phyloP scores from a whole-genome alignment of 148 eudicot species.

The Rhododendron mucronatum region DNA sequence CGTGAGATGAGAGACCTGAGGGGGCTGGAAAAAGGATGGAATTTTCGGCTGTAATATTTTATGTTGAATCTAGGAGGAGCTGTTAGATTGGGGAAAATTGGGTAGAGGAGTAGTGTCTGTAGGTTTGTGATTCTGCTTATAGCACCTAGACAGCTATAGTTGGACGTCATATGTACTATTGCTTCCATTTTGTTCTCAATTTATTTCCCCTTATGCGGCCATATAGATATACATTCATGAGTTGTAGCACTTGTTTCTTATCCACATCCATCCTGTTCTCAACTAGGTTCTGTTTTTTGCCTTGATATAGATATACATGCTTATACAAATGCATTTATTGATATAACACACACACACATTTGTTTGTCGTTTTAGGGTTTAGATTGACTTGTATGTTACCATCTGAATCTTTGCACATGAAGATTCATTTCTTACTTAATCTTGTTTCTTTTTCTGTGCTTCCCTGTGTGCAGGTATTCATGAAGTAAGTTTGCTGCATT shows the following conservation, averaged over 20 bases:
- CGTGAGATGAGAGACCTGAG: background rate
- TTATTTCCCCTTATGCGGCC: background rate
- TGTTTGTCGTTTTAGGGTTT: background rate
- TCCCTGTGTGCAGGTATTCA: conserved; percentile 77
- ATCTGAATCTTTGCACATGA: background rate
- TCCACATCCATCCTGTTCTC: background rate
- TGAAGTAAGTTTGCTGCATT: conserved; percentile 69
- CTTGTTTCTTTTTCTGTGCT: conserved; percentile 7
- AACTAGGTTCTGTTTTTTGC: background rate
- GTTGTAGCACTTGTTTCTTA: background rate
- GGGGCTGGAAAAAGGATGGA: background rate
- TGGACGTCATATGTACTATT: background rate
- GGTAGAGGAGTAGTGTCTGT: background rate
- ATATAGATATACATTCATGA: background rate
- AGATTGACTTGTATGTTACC: background rate
- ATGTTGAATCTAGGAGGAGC: background rate
- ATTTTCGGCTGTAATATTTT: background rate
- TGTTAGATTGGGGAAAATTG: background rate
- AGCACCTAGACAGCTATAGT: background rate
- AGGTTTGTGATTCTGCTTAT: background rate
- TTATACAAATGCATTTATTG: background rate
- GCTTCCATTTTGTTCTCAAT: background rate
- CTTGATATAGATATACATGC: background rate
- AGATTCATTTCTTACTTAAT: background rate
- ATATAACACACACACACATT: background rate